A percentile compares a stretch with the other conserved stretches of the same genome.
Conservation (phyloP, 2,329 filamentous ascomycete species). For the Curvularia sp. region DNA sequence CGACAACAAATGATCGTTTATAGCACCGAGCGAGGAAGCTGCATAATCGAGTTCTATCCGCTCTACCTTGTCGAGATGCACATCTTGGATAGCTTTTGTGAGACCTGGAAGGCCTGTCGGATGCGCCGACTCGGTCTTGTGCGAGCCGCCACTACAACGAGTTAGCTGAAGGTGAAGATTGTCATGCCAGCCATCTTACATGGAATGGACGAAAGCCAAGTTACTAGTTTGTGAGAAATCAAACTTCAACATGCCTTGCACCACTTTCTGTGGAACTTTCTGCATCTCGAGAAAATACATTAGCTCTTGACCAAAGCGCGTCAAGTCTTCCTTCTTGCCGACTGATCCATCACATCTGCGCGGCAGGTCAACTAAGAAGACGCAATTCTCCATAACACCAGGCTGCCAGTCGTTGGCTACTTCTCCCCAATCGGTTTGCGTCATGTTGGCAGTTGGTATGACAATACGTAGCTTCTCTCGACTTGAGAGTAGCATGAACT, state of each 20-base stretch:
- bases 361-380: constrained; percentile 93
- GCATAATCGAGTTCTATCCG: constrained; percentile 76
- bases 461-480: constrained; percentile 76
- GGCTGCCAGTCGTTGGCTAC: constrained; percentile 59
- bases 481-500: constrained; percentile 89
- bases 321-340: constrained; percentile 46
- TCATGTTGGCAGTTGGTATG: constrained; percentile 86
- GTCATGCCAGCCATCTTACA: constrained; percentile 62
- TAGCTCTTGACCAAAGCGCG: constrained; percentile 73
- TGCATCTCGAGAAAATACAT: constrained; percentile 73
- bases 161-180: constrained; percentile 9
- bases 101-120: constrained; percentile 78
- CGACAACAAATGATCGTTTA: constrained; percentile 72
- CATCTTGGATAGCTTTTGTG: constrained; percentile 64
- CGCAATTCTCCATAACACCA: constrained; percentile 57
- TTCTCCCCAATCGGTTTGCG: constrained; percentile 89
- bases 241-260: constrained; percentile 75
- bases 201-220: constrained; percentile 84
- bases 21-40: constrained; percentile 79
- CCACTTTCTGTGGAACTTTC: constrained; percentile 68
- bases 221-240: constrained; percentile 78
- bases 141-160: constrained; percentile 42
- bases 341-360: constrained; percentile 51
- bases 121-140: constrained; percentile 48
- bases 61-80: constrained; percentile 45